Percentiles rank a stretch among this genome's conserved stretches.
Evolutionary conservation across 768 basidiomycete species (phyloP).

Genomic region (Neoboletus brunneissimus): DNA sequence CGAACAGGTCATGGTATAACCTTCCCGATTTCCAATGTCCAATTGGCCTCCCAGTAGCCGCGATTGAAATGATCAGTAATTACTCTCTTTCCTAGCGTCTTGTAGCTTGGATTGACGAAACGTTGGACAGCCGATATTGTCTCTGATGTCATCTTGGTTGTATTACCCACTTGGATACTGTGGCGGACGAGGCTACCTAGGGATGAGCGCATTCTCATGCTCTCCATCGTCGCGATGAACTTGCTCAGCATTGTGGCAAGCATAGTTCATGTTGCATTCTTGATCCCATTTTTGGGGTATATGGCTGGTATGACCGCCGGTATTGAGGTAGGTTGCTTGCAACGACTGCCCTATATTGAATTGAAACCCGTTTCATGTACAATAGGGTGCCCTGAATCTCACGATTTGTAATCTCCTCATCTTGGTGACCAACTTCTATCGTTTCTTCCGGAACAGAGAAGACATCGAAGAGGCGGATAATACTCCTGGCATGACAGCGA

Average conservation of each 20-base stretch:
- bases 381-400: conserved; percentile 16
- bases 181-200: conserved; percentile 2
- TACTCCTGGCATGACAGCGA: neutral
- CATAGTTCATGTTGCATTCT: conserved; percentile 13
- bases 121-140: conserved; percentile 7
- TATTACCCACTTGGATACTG: conserved; percentile 9
- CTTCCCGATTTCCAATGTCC: neutral
- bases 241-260: conserved; percentile 6
- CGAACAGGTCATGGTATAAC: conserved; percentile 8
- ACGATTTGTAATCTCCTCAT: conserved; percentile 16
- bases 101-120: neutral
- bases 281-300: conserved; percentile 8
- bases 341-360: neutral
- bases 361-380: neutral
- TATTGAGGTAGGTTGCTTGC: conserved; percentile 12
- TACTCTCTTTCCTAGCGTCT: neutral
- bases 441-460: conserved; percentile 4
- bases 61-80: conserved; percentile 10
- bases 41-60: neutral
- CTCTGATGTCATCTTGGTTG: conserved; percentile 9
- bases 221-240: conserved; percentile 12
- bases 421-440: conserved; percentile 14
- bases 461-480: neutral
- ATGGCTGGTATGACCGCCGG: conserved; percentile 10
- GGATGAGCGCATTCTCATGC: conserved; percentile 10